These are phyloP conservation scores for Beta corolliflora DNA, from an alignment of 179 eudicot genomes.

Conservation along the genomic window DNA sequence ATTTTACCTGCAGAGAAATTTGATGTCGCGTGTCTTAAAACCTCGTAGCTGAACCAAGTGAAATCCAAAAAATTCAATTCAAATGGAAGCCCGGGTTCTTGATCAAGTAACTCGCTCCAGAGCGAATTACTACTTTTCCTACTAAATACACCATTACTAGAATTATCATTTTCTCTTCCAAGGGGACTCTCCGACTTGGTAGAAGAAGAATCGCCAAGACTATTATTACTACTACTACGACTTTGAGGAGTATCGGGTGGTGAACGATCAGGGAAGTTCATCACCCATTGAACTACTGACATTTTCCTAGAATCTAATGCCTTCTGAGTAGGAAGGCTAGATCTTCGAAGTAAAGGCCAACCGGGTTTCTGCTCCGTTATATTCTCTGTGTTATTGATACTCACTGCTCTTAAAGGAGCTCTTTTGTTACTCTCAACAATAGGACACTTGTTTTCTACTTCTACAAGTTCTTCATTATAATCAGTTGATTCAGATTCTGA, in stretches of 20 bases:
- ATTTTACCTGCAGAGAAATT: conserved; percentile 65
- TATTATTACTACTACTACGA: conserved; percentile 22
- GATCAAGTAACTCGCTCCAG: conserved; percentile 44
- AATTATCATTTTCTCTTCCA: conserved; percentile 26
- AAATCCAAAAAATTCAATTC: conserved; percentile 49
- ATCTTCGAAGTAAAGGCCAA: conserved; percentile 82
- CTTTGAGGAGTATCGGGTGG: conserved; percentile 55
- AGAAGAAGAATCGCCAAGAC: conserved; percentile 35
- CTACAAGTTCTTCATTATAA: conserved; percentile 14
- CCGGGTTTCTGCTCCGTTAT: conserved; percentile 65
- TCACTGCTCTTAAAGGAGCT: conserved; percentile 43
- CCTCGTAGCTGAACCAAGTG: conserved; percentile 69
- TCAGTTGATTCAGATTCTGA: conserved; percentile 31
- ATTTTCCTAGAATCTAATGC: conserved; percentile 61
- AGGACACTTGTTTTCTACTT: conserved; percentile 24
- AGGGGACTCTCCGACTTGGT: conserved; percentile 37
- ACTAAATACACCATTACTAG: conserved; percentile 26
- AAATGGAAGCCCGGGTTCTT: conserved; percentile 46
- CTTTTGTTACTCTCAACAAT: conserved; percentile 14
- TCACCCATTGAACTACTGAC: conserved; percentile 94
- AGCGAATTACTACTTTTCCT: conserved; percentile 30
- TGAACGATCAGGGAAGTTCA: conserved; percentile 78
- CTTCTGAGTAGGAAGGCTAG: conserved; percentile 50
- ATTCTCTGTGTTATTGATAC: conserved; percentile 39
- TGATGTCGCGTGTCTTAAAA: conserved; percentile 64